Percentiles rank a stretch among this genome's conserved stretches.
phyloP scores from a whole-genome alignment of 352 stramenopile genomes.

The Thraustotheca clavata region DNA sequence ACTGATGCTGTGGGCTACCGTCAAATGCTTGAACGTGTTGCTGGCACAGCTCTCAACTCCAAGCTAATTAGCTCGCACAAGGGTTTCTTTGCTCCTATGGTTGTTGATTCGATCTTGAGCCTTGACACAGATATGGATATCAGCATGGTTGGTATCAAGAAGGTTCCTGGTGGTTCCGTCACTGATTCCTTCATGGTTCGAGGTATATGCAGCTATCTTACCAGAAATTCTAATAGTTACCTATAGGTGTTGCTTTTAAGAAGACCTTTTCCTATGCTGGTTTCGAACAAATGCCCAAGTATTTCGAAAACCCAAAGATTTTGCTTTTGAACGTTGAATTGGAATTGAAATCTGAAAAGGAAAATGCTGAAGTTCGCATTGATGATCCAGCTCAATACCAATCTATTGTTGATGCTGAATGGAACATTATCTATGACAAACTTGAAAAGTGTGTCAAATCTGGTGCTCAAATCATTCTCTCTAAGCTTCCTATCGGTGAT shows the following conservation, averaged over 20 bases:
- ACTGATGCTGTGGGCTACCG: constrained; percentile 65
- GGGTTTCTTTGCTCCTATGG: constrained; percentile 97
- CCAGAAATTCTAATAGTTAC: background rate
- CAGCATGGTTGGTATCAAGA: constrained; percentile 96
- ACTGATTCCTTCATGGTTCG: constrained; percentile 95
- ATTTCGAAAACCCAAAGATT: constrained; percentile 94
- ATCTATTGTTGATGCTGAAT: constrained; percentile 99
- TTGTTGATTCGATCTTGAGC: constrained; percentile 93
- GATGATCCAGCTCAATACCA: constrained; percentile 97
- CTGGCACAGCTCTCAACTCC: constrained; percentile 96
- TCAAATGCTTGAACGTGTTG: constrained; percentile 88
- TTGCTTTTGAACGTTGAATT: constrained; percentile 98
- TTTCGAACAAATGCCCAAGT: constrained; percentile 99
- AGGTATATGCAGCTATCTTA: background rate
- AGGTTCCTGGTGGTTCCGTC: constrained; percentile 95
- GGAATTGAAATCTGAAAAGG: constrained; percentile 99
- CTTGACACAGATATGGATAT: constrained; percentile 86
- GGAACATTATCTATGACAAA: constrained; percentile 99
- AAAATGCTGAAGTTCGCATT: constrained; percentile 98
- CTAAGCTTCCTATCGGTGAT: constrained; percentile 92
- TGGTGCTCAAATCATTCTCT: constrained; percentile 97
- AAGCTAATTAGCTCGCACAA: constrained; percentile 98
- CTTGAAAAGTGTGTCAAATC: constrained; percentile 85
- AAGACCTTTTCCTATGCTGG: constrained; percentile 99
- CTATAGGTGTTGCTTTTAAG: constrained; percentile 96